Evolutionary conservation across 495 filamentous ascomycete genomes (phyloP).

Genomic region (Penicillium silybi): DNA sequence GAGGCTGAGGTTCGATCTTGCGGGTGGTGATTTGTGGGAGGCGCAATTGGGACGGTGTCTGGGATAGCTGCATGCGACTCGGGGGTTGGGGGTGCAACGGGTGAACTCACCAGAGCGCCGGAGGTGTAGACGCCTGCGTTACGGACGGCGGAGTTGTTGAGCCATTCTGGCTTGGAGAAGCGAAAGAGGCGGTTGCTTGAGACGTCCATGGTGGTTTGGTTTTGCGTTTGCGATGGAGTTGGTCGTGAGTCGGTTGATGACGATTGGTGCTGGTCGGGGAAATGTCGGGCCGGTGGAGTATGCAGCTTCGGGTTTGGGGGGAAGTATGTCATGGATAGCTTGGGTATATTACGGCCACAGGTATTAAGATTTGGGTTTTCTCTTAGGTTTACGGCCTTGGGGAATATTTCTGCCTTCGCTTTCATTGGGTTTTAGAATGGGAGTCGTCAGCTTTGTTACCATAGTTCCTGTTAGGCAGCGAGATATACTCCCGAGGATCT

Average conservation of each 20-base stretch:
- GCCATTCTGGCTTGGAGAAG: slow-evolving; percentile 79
- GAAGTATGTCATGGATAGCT: slow-evolving; percentile 1
- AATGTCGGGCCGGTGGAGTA: not conserved
- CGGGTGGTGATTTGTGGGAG: not conserved
- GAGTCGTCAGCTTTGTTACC: not conserved
- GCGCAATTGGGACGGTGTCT: not conserved
- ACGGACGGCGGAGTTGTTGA: slow-evolving; percentile 79
- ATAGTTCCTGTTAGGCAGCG: not conserved
- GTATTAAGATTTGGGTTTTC: not conserved
- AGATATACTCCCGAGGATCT: not conserved
- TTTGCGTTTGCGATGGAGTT: not conserved
- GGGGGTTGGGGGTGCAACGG: not conserved
- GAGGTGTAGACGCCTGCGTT: slow-evolving; percentile 81
- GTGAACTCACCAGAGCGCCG: slow-evolving; percentile 71
- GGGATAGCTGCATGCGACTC: not conserved
- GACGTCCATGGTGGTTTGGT: slow-evolving; percentile 51
- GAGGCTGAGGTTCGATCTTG: no score
- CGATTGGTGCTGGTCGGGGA: not conserved
- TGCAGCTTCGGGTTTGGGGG: not conserved
- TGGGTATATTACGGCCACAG: not conserved
- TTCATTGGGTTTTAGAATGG: not conserved
- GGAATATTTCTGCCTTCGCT: not conserved
- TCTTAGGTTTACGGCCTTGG: not conserved
- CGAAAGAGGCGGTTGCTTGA: slow-evolving; percentile 65
- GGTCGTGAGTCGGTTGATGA: not conserved